Evolutionary conservation across 2,329 filamentous ascomycete species (phyloP).

Genomic region (Pseudogymnoascus sp.): DNA sequence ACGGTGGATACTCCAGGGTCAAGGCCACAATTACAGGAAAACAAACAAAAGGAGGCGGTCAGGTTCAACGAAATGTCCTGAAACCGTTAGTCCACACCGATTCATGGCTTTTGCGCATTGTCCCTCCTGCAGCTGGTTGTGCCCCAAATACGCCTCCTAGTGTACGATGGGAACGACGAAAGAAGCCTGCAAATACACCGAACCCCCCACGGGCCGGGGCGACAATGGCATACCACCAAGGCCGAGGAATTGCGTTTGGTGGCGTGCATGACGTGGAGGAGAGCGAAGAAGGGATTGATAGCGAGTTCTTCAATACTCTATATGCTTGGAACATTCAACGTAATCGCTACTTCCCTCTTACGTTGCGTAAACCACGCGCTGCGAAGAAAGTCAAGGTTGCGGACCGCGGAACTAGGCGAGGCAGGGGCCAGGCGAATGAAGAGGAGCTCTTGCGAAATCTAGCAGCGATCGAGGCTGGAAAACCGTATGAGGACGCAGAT

Average conservation of each 20-base stretch:
- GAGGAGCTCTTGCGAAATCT: conserved; percentile 83
- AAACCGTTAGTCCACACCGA: conserved; percentile 90
- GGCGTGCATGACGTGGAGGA: conserved; percentile 90
- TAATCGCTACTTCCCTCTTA: conserved; percentile 85
- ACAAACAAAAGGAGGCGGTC: conserved; percentile 48
- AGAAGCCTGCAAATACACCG: conserved; percentile 83
- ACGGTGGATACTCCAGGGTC: conserved; percentile 86
- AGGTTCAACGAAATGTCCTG: conserved; percentile 61
- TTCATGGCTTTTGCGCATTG: conserved; percentile 83
- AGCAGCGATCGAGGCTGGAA: conserved; percentile 71
- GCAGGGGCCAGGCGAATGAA: conserved; percentile 80
- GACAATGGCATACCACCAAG: conserved; percentile 91
- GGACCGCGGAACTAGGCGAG: conserved; percentile 53
- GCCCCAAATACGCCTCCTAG: conserved; percentile 56
- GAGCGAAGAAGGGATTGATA: conserved; percentile 90
- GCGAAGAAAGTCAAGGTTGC: conserved; percentile 49
- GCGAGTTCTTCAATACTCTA: conserved; percentile 89
- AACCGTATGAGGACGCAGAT: conserved; percentile 46
- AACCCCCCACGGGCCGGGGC: conserved; percentile 76
- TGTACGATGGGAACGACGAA: conserved; percentile 85
- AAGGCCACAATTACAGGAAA: conserved; percentile 61
- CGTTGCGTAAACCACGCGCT: conserved; percentile 63
- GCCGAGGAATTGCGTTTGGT: conserved; percentile 84
- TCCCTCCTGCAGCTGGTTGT: conserved; percentile 59
- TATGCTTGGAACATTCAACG: conserved; percentile 93